Conservation (phyloP, 352 stramenopile species). For the Pythium insidiosum region DNA sequence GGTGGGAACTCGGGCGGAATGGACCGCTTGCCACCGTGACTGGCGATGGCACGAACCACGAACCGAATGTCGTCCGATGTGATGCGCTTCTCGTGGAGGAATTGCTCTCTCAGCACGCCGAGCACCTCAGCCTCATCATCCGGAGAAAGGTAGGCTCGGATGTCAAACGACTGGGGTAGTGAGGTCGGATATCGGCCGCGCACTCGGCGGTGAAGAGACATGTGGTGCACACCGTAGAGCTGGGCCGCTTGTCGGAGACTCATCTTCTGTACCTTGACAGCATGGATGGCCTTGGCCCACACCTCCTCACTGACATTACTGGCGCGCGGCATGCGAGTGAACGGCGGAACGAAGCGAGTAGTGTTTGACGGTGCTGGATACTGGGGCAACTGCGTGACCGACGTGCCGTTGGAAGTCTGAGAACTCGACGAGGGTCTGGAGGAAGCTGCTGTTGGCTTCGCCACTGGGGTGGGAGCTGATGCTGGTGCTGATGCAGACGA, state of each 20-base stretch:
- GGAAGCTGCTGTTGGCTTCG: too few relatives aligned
- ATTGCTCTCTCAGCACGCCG: constrained; percentile 27
- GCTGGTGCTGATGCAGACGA: too few relatives aligned
- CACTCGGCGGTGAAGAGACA: constrained; percentile 26
- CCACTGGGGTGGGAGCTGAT: too few relatives aligned
- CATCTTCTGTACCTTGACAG: constrained; percentile 36
- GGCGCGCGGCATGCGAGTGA: constrained; percentile 8
- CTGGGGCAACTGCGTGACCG: too few relatives aligned
- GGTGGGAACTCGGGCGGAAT: constrained; percentile 39
- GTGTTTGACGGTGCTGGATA: background rate
- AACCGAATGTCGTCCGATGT: constrained; percentile 43
- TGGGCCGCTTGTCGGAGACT: constrained; percentile 28
- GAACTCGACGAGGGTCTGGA: too few relatives aligned
- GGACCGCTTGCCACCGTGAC: constrained; percentile 17
- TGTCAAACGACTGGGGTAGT: constrained; percentile 8
- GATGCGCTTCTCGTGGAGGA: constrained; percentile 26
- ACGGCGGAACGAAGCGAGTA: background rate
- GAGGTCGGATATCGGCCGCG: constrained; percentile 6
- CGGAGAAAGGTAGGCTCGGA: constrained; percentile 15
- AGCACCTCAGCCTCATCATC: constrained; percentile 30
- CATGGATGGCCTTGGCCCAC: constrained; percentile 32
- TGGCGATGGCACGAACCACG: constrained; percentile 34
- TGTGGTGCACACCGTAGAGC: constrained; percentile 36
- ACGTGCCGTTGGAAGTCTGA: too few relatives aligned
- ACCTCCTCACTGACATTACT: constrained; percentile 23